phyloP scores from a whole-genome alignment of 139 green algal species.

The Chlamydomonas applanata region DNA sequence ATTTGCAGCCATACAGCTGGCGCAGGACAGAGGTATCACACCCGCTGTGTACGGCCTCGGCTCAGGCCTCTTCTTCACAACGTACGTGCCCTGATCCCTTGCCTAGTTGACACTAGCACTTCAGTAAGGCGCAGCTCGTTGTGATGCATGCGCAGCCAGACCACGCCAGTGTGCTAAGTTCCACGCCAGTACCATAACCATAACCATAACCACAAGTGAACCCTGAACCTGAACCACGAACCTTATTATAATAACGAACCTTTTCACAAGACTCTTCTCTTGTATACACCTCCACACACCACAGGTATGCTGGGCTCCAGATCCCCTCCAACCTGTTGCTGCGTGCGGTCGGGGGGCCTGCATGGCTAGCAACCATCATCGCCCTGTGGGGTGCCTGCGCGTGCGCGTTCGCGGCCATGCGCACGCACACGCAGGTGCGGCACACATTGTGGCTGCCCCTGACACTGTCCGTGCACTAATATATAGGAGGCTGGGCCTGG shows the following conservation, averaged over 20 bases:
- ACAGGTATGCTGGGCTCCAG: constrained; percentile 12
- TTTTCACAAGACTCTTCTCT: too few species aligned
- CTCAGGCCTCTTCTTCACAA: constrained; percentile 71
- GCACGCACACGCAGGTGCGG: constrained; percentile 42
- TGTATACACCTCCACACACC: too few species aligned
- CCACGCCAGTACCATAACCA: too few species aligned
- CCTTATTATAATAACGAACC: too few species aligned
- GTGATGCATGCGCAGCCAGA: too few species aligned
- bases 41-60: constrained; percentile 70
- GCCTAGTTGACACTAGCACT: constrained; percentile 9
- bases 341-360: constrained; percentile 41
- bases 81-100: constrained; percentile 42
- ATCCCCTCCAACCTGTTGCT: constrained; percentile 53
- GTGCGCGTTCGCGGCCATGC: constrained; percentile 47
- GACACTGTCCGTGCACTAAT: too few species aligned
- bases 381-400: constrained; percentile 58
- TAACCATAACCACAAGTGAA: too few species aligned
- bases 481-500: too few species aligned
- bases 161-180: too few species aligned
- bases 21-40: constrained; percentile 52
- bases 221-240: too few species aligned
- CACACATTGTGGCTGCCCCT: too few species aligned
- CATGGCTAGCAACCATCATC: constrained; percentile 61
- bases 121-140: too few species aligned
- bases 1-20: constrained; percentile 73